Evolutionary conservation across 2,329 filamentous ascomycete genomes (phyloP).

Genomic region (Aciculosporium take): DNA sequence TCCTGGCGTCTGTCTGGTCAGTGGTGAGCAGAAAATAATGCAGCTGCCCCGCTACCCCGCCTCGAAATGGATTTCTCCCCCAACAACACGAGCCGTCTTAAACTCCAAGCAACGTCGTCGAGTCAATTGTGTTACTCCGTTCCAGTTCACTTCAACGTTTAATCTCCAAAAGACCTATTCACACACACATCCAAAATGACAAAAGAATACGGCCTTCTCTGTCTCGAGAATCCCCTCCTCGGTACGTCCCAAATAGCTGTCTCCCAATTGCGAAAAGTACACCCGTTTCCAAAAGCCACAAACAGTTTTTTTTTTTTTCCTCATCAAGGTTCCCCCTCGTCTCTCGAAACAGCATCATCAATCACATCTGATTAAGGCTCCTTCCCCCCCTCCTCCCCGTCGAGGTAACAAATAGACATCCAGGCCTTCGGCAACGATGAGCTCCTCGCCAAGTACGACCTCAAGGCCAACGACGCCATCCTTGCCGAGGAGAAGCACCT

Average conservation of each 20-base stretch:
- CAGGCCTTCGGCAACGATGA: conserved; percentile 72
- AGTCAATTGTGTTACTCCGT: background rate
- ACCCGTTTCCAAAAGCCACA: background rate
- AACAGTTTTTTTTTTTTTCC: background rate
- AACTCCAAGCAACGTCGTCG: background rate
- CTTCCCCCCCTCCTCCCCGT: too few species aligned
- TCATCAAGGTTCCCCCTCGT: conserved; percentile 1
- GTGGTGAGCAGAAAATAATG: too few species aligned
- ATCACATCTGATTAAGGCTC: background rate
- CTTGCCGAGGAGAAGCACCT: conserved; percentile 87
- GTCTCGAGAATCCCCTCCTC: conserved; percentile 93
- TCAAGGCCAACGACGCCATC: conserved; percentile 96
- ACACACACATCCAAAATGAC: conserved; percentile 37
- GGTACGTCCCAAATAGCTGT: conserved; percentile 40
- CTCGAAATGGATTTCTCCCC: background rate
- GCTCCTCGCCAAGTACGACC: conserved; percentile 78
- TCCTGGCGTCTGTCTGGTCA: too few species aligned
- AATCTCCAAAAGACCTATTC: background rate
- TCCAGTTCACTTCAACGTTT: background rate
- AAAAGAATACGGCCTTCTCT: conserved; percentile 79
- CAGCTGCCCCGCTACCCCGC: conserved; percentile 2
- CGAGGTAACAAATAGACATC: conserved; percentile 49
- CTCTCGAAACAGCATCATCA: background rate
- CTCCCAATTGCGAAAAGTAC: background rate
- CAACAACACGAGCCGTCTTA: conserved; percentile 11